These are phyloP conservation scores for Trichoderma orchidacearum DNA, from an alignment of 495 filamentous ascomycete genomes.

Conservation along the genomic window DNA sequence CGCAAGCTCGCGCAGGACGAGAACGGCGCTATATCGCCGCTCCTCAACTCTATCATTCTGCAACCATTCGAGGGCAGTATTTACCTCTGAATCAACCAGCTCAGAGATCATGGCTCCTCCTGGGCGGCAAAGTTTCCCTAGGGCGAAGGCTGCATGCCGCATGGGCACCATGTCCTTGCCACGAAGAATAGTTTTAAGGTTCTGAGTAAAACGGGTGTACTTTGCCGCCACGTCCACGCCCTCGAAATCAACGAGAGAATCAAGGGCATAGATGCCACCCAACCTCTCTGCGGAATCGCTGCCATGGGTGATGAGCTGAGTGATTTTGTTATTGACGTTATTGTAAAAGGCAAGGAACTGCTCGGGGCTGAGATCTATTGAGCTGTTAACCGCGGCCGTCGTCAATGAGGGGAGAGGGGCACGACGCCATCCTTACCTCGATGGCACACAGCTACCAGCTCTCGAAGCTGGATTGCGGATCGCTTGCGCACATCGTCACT, in stretches of 20 bases:
- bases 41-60: constrained; percentile 91
- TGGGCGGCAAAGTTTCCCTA: constrained; percentile 80
- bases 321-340: constrained; percentile 61
- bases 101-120: constrained; percentile 92
- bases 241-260: constrained; percentile 86
- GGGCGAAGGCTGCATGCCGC: constrained; percentile 70
- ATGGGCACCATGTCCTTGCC: constrained; percentile 82
- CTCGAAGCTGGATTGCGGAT: constrained; percentile 15
- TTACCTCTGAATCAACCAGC: constrained; percentile 91
- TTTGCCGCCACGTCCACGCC: constrained; percentile 90
- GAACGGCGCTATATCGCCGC: constrained; percentile 77
- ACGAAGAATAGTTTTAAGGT: constrained; percentile 73
- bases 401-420: not conserved
- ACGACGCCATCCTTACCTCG: constrained; percentile 12
- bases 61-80: constrained; percentile 87
- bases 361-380: constrained; percentile 58
- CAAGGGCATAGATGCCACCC: constrained; percentile 83
- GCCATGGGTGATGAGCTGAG: constrained; percentile 63
- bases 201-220: constrained; percentile 82
- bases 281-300: constrained; percentile 76
- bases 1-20: constrained; percentile 80
- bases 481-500: constrained; percentile 18
- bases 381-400: constrained; percentile 4
- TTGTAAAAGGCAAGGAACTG: constrained; percentile 71
- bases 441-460: constrained; percentile 18